These are phyloP conservation scores for Aureobasidium sp. DNA, from an alignment of 2,329 filamentous ascomycete genomes.

Conservation along the genomic window DNA sequence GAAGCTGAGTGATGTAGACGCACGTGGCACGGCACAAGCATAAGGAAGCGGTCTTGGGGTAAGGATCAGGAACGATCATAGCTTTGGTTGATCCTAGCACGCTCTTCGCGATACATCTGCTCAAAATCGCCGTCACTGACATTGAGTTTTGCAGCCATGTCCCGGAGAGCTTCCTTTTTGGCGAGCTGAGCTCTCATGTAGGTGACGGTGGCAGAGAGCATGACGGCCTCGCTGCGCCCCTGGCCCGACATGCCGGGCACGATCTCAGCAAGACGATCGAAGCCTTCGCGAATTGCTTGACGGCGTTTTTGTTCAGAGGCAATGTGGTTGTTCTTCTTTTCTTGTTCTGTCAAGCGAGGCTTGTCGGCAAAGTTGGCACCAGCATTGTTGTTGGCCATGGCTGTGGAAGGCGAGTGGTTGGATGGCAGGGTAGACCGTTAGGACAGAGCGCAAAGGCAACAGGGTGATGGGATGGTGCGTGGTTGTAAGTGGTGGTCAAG, in stretches of 20 bases:
- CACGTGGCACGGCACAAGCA: not conserved
- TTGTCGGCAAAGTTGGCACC: constrained; percentile 39
- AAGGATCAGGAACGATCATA: constrained; percentile 8
- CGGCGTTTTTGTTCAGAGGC: constrained; percentile 61
- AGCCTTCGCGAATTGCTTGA: constrained; percentile 72
- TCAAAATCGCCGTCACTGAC: constrained; percentile 23
- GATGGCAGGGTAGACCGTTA: not conserved
- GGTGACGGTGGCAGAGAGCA: constrained; percentile 54
- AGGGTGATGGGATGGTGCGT: not conserved
- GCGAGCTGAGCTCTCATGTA: constrained; percentile 37
- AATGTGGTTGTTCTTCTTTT: constrained; percentile 70
- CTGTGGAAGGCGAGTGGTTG: not conserved
- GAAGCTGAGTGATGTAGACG: not conserved
- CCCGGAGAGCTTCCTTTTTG: constrained; percentile 31
- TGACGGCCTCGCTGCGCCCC: constrained; percentile 75
- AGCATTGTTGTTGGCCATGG: constrained; percentile 7
- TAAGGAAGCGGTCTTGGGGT: not conserved
- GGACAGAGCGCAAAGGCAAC: not conserved
- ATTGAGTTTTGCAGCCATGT: constrained; percentile 26
- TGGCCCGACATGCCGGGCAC: constrained; percentile 78
- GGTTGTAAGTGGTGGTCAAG: not conserved
- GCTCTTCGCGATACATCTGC: constrained; percentile 19
- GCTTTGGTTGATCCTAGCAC: constrained; percentile 11
- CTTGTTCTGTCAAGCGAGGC: constrained; percentile 59
- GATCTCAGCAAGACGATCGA: constrained; percentile 71